These are phyloP conservation scores for Alternaria ventricosa DNA, from an alignment of 2,329 filamentous ascomycete genomes.

Conservation along the genomic window DNA sequence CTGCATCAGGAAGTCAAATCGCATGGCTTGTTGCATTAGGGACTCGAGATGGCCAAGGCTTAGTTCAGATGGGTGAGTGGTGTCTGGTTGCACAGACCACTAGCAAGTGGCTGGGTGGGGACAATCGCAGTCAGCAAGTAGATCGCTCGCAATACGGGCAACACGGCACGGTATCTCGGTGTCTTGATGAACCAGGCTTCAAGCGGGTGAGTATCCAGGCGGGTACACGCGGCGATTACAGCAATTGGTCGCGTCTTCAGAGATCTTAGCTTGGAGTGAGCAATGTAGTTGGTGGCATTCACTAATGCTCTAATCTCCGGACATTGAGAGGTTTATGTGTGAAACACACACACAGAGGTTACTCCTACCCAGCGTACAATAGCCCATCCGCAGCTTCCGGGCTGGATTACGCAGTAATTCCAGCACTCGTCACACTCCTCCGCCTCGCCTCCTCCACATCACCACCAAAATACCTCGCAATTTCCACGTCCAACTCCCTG, in stretches of 20 bases:
- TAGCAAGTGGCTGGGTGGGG: background rate
- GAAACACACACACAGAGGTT: background rate
- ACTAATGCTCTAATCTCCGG: background rate
- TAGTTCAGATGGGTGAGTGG: background rate
- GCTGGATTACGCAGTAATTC: background rate
- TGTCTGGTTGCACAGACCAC: background rate
- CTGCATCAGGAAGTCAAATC: background rate
- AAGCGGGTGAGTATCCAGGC: background rate
- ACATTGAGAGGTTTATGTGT: background rate
- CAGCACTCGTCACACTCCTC: constrained; percentile 3
- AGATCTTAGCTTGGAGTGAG: background rate
- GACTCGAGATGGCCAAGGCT: background rate
- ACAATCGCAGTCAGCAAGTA: background rate
- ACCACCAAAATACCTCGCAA: constrained; percentile 11
- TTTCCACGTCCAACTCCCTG: constrained; percentile 9
- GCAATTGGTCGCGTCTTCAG: background rate
- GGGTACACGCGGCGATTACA: background rate
- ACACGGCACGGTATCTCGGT: background rate
- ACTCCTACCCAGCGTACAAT: background rate
- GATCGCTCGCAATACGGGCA: background rate
- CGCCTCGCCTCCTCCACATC: constrained; percentile 17
- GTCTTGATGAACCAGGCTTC: background rate
- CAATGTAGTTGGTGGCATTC: background rate
- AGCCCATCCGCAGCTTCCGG: background rate
- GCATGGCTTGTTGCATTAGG: background rate